Evolutionary conservation across 2,329 filamentous ascomycete species (phyloP), one percentile per base, ranked within the genome.

Genomic region (Blumeriella jaapii): DNA sequence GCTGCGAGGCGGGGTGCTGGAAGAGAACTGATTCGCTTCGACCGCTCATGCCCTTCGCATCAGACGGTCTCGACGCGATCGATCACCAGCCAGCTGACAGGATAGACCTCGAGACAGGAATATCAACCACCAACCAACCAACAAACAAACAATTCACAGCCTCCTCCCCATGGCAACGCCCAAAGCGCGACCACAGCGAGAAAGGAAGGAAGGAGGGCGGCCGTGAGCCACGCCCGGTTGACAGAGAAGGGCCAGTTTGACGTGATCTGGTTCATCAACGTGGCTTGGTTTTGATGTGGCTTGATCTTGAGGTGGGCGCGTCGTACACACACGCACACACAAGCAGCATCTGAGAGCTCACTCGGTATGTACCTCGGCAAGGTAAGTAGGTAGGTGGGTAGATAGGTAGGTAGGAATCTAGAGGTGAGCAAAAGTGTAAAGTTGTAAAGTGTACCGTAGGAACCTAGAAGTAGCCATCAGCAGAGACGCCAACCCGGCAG

Each of bases 201-300:
- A 65, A 69, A 69, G 68, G 56, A 51, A 47, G 46, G 42, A 68
- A 70, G 68, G 64, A 69, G 68, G 68, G 56, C 51, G 47, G 46
- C 41, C 15, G 31, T 20, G 48, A 50, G 44, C 44, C 48, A 25
- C n/a, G 12, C 33, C 29, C 14, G 6, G 20, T 32, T 20, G 24
- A 22, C 22, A n/a, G n/a, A n/a, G n/a, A n/a, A n/a, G n/a, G n/a
- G n/a, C n/a, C n/a, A n/a, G n/a, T n/a, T n/a, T n/a, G n/a, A n/a
- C n/a, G n/a, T n/a, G n/a, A n/a, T n/a, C n/a, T n/a, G n/a, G n/a
- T n/a, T n/a, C n/a, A n/a, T n/a, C n/a, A n/a, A n/a, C n/a, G n/a
- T n/a, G n/a, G n/a, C n/a, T n/a, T n/a, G n/a, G n/a, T n/a, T n/a
- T n/a, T n/a, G n/a, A n/a, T n/a, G n/a, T n/a, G n/a, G n/a, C n/a